These are phyloP conservation scores for Coemansia sp. DNA, from an alignment of 192 early-diverging fungal species.

Conservation along the genomic window DNA sequence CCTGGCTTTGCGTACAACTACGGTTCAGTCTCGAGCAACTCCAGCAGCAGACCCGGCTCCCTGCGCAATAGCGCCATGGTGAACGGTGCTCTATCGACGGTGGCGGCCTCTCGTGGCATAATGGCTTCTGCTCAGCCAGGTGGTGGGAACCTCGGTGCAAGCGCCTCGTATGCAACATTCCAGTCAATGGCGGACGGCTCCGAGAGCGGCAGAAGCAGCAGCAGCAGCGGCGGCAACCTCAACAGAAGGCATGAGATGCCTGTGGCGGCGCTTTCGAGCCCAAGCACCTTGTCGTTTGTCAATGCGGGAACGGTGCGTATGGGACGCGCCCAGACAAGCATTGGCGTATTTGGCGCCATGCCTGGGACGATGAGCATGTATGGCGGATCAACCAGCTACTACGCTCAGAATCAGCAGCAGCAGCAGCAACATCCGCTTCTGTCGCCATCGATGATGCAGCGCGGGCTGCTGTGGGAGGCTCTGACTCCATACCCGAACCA, in stretches of 20 bases:
- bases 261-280: slow-evolving; percentile 18
- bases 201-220: slow-evolving; percentile 8
- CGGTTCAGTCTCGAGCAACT: slow-evolving; percentile 17
- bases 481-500: slow-evolving; percentile 51
- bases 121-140: not conserved
- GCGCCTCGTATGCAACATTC: slow-evolving; percentile 46
- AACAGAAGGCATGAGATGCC: slow-evolving; percentile 1
- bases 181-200: slow-evolving; percentile 35
- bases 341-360: slow-evolving; percentile 25
- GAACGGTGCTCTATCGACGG: not conserved
- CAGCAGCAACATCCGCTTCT: slow-evolving; percentile 2
- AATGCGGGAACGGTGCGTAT: slow-evolving; percentile 37
- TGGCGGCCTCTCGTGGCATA: not conserved
- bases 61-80: slow-evolving; percentile 16
- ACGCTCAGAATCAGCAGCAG: not conserved
- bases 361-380: slow-evolving; percentile 17
- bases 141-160: slow-evolving; percentile 3
- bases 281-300: slow-evolving; percentile 41
- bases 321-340: slow-evolving; percentile 32
- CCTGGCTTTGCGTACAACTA: slow-evolving; percentile 24
- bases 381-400: not conserved
- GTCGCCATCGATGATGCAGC: not conserved
- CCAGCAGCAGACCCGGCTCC: slow-evolving; percentile 13
- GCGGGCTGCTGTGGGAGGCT: slow-evolving; percentile 46
- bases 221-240: slow-evolving; percentile 1